Percentiles rank a stretch among this genome's conserved stretches.
These are phyloP conservation scores for Bipolaris zeicola DNA, from an alignment of 2,329 filamentous ascomycete species.

Conservation along the genomic window DNA sequence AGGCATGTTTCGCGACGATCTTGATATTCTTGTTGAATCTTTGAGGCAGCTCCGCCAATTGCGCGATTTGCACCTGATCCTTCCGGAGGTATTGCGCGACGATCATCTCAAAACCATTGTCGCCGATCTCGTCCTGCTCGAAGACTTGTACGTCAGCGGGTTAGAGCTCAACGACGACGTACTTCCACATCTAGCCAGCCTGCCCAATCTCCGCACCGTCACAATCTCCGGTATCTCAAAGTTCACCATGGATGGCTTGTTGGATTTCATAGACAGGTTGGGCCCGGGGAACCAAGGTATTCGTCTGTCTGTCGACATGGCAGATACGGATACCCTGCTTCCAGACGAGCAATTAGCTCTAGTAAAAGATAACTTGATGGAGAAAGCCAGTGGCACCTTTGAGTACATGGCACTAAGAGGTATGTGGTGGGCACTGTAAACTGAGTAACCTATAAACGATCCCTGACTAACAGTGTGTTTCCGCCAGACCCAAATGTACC, in stretches of 20 bases:
- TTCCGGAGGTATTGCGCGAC: slow-evolving; percentile 58
- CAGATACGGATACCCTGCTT: slow-evolving; percentile 51
- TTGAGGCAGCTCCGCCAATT: slow-evolving; percentile 60
- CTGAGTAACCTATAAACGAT: neutral
- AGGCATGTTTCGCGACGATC: slow-evolving; percentile 53
- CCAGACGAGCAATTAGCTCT: slow-evolving; percentile 47
- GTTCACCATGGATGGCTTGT: slow-evolving; percentile 60
- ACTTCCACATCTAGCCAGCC: slow-evolving; percentile 51
- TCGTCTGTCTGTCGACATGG: slow-evolving; percentile 52
- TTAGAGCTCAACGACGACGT: slow-evolving; percentile 59
- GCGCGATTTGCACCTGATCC: slow-evolving; percentile 58
- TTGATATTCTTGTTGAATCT: slow-evolving; percentile 57
- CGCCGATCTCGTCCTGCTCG: slow-evolving; percentile 54
- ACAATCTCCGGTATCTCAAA: slow-evolving; percentile 61
- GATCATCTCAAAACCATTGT: slow-evolving; percentile 58
- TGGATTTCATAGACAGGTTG: slow-evolving; percentile 51
- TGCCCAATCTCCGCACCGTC: slow-evolving; percentile 59
- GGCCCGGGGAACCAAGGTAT: slow-evolving; percentile 51
- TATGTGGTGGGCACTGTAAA: slow-evolving; percentile 27
- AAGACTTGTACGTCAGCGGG: slow-evolving; percentile 63
- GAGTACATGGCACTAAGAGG: slow-evolving; percentile 54
- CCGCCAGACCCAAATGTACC: slow-evolving; percentile 52
- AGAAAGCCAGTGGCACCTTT: slow-evolving; percentile 52
- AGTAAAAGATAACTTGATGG: slow-evolving; percentile 46
- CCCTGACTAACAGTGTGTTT: slow-evolving; percentile 6